Evolutionary conservation across 306 rosid species (phyloP).

Genomic region (Medicago ruthenica): DNA sequence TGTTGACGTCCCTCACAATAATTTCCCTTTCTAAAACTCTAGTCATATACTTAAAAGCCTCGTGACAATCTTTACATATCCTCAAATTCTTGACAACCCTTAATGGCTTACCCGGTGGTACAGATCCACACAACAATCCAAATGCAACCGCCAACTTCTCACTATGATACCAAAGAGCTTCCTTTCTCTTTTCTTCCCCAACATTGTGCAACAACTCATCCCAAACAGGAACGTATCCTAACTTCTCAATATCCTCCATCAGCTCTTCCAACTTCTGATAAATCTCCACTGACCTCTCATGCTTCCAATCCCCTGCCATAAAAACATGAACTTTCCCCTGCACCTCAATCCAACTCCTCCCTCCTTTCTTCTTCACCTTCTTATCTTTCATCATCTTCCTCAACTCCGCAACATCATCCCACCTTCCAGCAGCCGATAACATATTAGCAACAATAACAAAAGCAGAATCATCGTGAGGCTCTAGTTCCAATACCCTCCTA

Average conservation of each 20-base stretch:
- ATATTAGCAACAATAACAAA: conserved; percentile 75
- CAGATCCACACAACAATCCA: conserved; percentile 70
- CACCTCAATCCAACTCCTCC: conserved; percentile 94
- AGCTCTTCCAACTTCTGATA: conserved; percentile 64
- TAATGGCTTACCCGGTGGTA: conserved; percentile 67
- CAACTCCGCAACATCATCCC: conserved; percentile 86
- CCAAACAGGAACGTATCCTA: conserved; percentile 80
- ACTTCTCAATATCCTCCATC: conserved; percentile 64
- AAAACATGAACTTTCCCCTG: conserved; percentile 76
- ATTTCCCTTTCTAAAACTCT: conserved; percentile 74
- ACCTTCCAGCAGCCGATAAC: conserved; percentile 66
- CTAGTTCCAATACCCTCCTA: conserved; percentile 64
- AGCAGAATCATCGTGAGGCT: conserved; percentile 78
- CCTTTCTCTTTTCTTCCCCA: conserved; percentile 72
- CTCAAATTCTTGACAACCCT: conserved; percentile 87
- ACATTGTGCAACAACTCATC: conserved; percentile 72
- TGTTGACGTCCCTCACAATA: conserved; percentile 79
- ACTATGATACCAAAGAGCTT: conserved; percentile 81
- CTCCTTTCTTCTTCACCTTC: conserved; percentile 74
- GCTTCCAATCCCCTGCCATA: conserved; percentile 80
- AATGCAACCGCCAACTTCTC: conserved; percentile 90
- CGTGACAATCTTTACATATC: conserved; percentile 86
- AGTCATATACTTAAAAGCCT: conserved; percentile 74
- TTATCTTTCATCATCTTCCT: conserved; percentile 76
- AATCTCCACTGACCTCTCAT: conserved; percentile 62